A percentile compares a stretch with the other conserved stretches of the same genome.
Conservation (phyloP, 2,329 filamentous ascomycete species). For the Talaromyces sp. region DNA sequence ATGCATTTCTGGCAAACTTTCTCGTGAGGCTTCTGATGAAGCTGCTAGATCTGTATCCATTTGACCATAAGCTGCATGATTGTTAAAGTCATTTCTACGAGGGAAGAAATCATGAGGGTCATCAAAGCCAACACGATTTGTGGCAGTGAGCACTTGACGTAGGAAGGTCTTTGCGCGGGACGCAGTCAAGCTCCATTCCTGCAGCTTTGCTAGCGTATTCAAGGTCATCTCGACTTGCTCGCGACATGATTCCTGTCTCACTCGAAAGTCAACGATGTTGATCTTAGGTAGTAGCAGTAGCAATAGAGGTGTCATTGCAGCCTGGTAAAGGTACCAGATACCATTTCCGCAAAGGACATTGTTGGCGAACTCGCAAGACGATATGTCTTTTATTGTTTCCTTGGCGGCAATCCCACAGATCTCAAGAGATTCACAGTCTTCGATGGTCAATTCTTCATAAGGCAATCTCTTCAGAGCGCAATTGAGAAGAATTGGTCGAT, state of each 20-base stretch:
- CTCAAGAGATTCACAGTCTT: neutral
- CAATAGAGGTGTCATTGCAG: neutral
- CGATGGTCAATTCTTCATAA: too few relatives aligned
- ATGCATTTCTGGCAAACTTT: neutral
- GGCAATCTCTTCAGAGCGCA: conserved; percentile 41
- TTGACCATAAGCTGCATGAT: neutral
- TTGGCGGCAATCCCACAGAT: neutral
- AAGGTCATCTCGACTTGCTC: neutral
- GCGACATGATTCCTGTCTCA: neutral
- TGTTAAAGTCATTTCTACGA: neutral
- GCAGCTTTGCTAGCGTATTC: conserved; percentile 28
- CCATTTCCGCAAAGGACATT: conserved; percentile 7
- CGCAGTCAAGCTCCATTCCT: conserved; percentile 7
- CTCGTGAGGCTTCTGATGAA: neutral
- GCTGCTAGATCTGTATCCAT: neutral
- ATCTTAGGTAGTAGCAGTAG: conserved; percentile 15
- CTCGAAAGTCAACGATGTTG: neutral
- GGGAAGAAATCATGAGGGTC: too few relatives aligned
- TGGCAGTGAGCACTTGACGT: neutral
- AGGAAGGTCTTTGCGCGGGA: neutral
- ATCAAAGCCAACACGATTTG: neutral
- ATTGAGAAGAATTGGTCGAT: conserved; percentile 69
- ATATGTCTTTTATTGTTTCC: too few relatives aligned
- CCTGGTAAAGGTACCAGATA: neutral
- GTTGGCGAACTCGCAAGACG: too few relatives aligned